Base-by-base conservation (phyloP, 2,329 filamentous ascomycete species). In the Catunica adiposa region DNA sequence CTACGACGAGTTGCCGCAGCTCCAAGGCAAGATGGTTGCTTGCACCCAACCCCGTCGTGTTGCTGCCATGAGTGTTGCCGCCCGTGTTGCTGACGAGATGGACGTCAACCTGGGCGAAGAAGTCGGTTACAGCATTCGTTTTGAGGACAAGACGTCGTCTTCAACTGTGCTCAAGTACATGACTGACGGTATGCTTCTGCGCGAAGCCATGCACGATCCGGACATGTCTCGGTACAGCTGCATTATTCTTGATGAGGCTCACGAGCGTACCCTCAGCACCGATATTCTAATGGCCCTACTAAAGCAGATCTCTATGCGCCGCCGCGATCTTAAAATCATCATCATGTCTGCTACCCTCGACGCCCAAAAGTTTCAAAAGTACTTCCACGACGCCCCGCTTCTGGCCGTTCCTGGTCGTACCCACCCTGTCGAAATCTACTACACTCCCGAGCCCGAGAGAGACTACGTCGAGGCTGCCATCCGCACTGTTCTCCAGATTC, bases 261-360 rank as follows among this genome's bases (percentile, higher is more conserved):
- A 98, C 80, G 92, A 98, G 71, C 82, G 94, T 68, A 98, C 92
- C 0, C 82, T 98, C 59, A 88, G 90, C 22, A 98, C 94, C 7
- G 92, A 98, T 74, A 92, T 98, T 60, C 75, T 98, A 58, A 97
- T 98, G 86, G 92, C 89, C 56, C 76, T 98, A 58, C 73, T 98
- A 59, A 98, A 98, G 73, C 86, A 94, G 66, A 83, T 97, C 44
- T 82, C 89, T 34, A 70, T 76, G 62, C 80, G 89, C 63, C 79
- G 92, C 58, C 79, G 86, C 3, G 92, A 98, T 68, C 75, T 98
- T 64, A 98, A 98, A 74, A 86, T 98, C 65, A 92, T 98, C 65
- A 92, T 98, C 76, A 98, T 97, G 82, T 97, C 90, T 66, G 92
- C 92, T 59, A 98, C 92, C 8, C 78, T 98, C 55, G 92, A 98